Percentiles rank a stretch among this genome's conserved stretches.
These are phyloP conservation scores for Pilatotrama ljubarskyi DNA, from an alignment of 768 basidiomycete species.

Conservation along the genomic window DNA sequence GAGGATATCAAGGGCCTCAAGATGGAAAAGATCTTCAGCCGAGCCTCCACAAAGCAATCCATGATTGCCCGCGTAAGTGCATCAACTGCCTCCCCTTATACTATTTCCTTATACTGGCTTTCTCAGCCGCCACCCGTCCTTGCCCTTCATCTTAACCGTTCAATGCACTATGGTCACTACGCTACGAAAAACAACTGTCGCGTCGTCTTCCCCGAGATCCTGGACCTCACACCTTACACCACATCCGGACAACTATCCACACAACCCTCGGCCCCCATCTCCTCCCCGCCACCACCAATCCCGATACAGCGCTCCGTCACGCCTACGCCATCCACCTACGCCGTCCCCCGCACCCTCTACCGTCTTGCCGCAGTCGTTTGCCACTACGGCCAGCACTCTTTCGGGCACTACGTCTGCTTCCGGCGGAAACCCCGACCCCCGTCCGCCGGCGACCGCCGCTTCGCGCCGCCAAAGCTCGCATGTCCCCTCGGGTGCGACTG, in stretches of 20 bases:
- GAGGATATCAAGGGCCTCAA: slow-evolving; percentile 81
- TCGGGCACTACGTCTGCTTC: slow-evolving; percentile 93
- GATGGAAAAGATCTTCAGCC: slow-evolving; percentile 74
- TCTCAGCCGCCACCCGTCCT: slow-evolving; percentile 81
- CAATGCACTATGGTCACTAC: slow-evolving; percentile 73
- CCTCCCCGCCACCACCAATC: slow-evolving; percentile 52
- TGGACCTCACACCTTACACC: slow-evolving; percentile 88
- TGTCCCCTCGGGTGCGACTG: slow-evolving; percentile 51
- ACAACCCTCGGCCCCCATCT: slow-evolving; percentile 69
- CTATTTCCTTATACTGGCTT: neutral
- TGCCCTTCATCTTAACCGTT: slow-evolving; percentile 89
- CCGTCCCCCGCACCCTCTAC: slow-evolving; percentile 70
- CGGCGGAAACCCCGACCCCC: slow-evolving; percentile 72
- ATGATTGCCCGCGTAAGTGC: slow-evolving; percentile 82
- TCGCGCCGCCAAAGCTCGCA: slow-evolving; percentile 38
- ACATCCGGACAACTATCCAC: slow-evolving; percentile 79
- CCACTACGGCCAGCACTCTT: slow-evolving; percentile 90
- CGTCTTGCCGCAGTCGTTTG: slow-evolving; percentile 84
- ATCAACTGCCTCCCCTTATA: neutral
- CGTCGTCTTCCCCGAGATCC: slow-evolving; percentile 80
- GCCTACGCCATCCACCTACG: slow-evolving; percentile 55
- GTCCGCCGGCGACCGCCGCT: slow-evolving; percentile 40
- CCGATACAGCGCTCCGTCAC: slow-evolving; percentile 49
- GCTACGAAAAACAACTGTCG: slow-evolving; percentile 83
- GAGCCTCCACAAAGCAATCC: slow-evolving; percentile 83